phyloP scores from a whole-genome alignment of 169 alveolate genomes.

The Eimeria tenella region DNA sequence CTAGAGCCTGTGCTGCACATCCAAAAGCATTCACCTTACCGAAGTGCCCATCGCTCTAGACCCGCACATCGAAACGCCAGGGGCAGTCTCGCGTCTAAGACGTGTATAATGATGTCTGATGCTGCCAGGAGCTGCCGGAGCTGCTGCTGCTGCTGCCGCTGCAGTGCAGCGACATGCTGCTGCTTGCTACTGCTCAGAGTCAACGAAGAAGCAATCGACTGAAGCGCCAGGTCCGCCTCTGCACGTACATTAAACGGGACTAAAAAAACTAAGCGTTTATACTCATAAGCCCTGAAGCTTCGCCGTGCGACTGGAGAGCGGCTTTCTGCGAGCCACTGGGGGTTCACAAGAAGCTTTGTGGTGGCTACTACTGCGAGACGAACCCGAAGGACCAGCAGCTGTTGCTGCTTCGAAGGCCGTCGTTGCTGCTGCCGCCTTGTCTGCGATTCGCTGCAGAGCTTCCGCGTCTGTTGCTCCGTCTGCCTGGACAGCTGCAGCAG shows the following conservation, averaged over 20 bases:
- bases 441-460: not conserved
- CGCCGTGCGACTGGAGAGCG: no score
- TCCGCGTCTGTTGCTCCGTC: not conserved
- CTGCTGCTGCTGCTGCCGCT: slow-evolving; percentile 79
- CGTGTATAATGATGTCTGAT: slow-evolving; percentile 93
- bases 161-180: slow-evolving; percentile 54
- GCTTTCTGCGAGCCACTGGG: no score
- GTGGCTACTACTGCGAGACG: not conserved
- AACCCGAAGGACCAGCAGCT: slow-evolving; percentile 85
- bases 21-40: not conserved
- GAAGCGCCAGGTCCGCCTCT: slow-evolving; percentile 52
- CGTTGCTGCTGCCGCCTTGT: slow-evolving; percentile 27
- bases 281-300: not conserved
- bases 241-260: not conserved
- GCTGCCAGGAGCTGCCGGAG: slow-evolving; percentile 89
- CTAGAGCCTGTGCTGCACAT: not conserved
- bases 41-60: slow-evolving; percentile 90
- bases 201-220: slow-evolving; percentile 43
- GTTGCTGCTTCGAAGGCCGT: slow-evolving; percentile 18
- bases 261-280: not conserved
- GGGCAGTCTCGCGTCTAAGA: slow-evolving; percentile 97
- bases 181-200: slow-evolving; percentile 50
- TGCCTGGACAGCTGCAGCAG: slow-evolving; percentile 8
- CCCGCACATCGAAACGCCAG: slow-evolving; percentile 91
- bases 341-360: not conserved